phyloP scores from a whole-genome alignment of 495 filamentous ascomycete species.

The Corynascus novoguineensis region DNA sequence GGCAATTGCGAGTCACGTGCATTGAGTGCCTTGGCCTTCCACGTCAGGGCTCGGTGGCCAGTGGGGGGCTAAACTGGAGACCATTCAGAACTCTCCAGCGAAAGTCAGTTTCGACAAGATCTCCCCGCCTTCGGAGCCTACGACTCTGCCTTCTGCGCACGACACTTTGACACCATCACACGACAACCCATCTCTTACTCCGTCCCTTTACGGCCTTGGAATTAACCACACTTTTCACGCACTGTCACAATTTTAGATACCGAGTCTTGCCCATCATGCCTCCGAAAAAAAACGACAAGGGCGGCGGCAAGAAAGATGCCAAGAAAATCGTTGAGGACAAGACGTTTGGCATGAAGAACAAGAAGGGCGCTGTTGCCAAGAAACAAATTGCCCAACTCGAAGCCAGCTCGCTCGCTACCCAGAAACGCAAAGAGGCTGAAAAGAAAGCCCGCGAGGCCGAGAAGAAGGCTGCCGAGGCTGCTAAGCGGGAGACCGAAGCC shows the following conservation, averaged over 20 bases:
- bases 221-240: too few relatives aligned
- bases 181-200: neutral
- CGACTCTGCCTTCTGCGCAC: constrained; percentile 14
- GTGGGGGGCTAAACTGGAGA: constrained; percentile 12
- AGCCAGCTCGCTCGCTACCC: constrained; percentile 67
- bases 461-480: constrained; percentile 72
- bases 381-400: constrained; percentile 77
- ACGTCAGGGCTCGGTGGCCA: constrained; percentile 24
- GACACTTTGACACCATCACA: constrained; percentile 13
- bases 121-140: constrained; percentile 22
- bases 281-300: constrained; percentile 75
- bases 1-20: constrained; percentile 14
- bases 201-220: neutral
- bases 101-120: constrained; percentile 20
- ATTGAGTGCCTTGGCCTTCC: neutral
- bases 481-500: constrained; percentile 67
- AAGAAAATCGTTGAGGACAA: constrained; percentile 79
- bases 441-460: constrained; percentile 79
- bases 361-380: constrained; percentile 88
- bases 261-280: constrained; percentile 60
- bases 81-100: constrained; percentile 14
- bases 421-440: constrained; percentile 86
- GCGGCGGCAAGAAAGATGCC: constrained; percentile 41
- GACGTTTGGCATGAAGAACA: constrained; percentile 99
- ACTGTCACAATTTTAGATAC: neutral